phyloP scores from a whole-genome alignment of 2,329 filamentous ascomycete species.

The Dactylellina drechsleri region DNA sequence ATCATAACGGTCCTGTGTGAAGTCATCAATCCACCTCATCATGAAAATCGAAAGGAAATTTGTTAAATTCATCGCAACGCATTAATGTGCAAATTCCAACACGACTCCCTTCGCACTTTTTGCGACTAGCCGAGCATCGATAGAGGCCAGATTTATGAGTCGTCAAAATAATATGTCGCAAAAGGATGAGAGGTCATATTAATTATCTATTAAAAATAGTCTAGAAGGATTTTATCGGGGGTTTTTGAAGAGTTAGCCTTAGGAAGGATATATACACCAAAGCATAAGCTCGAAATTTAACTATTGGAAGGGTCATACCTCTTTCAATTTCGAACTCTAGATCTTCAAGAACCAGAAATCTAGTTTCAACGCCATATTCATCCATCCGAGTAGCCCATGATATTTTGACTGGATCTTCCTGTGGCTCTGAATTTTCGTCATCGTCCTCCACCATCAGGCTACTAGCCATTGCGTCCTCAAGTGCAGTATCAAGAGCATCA shows the following conservation, averaged over 20 bases:
- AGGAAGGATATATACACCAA: not conserved
- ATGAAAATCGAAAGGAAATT: too few relatives aligned
- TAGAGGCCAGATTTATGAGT: not conserved
- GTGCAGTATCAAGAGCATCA: conserved; percentile 2
- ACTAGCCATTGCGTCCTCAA: conserved; percentile 20
- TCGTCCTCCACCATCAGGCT: conserved; percentile 30
- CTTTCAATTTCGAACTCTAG: not conserved
- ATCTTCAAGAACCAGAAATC: conserved; percentile 11
- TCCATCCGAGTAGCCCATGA: conserved; percentile 14
- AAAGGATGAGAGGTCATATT: not conserved
- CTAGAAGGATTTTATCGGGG: too few relatives aligned
- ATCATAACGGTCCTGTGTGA: too few relatives aligned
- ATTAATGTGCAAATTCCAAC: too few relatives aligned
- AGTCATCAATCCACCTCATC: too few relatives aligned
- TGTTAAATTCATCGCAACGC: too few relatives aligned
- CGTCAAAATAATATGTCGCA: not conserved
- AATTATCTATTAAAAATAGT: not conserved
- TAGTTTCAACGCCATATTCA: conserved; percentile 6
- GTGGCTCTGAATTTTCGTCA: conserved; percentile 24
- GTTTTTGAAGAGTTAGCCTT: not conserved
- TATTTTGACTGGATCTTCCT: conserved; percentile 34
- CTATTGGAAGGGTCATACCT: not conserved
- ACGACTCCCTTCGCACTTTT: too few relatives aligned
- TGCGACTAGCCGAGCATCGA: too few relatives aligned
- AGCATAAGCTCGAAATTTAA: not conserved